phyloP scores from a whole-genome alignment of 768 basidiomycete genomes.

The Infundibulicybe gibba region DNA sequence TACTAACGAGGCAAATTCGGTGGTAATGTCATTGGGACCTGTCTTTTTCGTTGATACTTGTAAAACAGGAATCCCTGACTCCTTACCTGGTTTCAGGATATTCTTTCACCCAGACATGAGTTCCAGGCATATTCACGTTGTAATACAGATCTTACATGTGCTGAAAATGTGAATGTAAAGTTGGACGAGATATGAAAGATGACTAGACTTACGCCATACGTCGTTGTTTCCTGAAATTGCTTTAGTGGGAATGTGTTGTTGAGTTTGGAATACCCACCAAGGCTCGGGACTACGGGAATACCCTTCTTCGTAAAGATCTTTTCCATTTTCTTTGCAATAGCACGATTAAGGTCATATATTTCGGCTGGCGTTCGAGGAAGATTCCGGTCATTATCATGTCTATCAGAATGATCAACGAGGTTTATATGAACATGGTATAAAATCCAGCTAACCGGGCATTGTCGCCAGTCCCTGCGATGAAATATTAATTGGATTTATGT shows the following conservation, averaged over 20 bases:
- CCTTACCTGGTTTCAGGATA: constrained; percentile 58
- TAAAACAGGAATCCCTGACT: too few relatives aligned
- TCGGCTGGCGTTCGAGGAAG: constrained; percentile 79
- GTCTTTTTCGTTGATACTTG: neutral
- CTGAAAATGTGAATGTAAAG: constrained; percentile 25
- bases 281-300: constrained; percentile 77
- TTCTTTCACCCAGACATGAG: constrained; percentile 37
- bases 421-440: constrained; percentile 1
- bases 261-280: constrained; percentile 42
- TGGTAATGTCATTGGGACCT: constrained; percentile 70
- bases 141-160: constrained; percentile 43
- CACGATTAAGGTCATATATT: constrained; percentile 73
- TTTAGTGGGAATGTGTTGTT: neutral
- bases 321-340: constrained; percentile 66
- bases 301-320: constrained; percentile 65
- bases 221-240: constrained; percentile 76
- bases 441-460: constrained; percentile 52
- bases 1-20: constrained; percentile 65
- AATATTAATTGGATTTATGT: constrained; percentile 1
- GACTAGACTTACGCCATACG: constrained; percentile 66
- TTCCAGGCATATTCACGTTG: constrained; percentile 7
- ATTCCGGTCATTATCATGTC: constrained; percentile 82
- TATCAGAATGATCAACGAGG: constrained; percentile 16
- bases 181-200: constrained; percentile 5
- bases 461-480: constrained; percentile 66